Percentiles rank a stretch among this genome's conserved stretches.
These are phyloP conservation scores for Shiraia bambusicola DNA, from an alignment of 2,329 filamentous ascomycete species.

Conservation along the genomic window DNA sequence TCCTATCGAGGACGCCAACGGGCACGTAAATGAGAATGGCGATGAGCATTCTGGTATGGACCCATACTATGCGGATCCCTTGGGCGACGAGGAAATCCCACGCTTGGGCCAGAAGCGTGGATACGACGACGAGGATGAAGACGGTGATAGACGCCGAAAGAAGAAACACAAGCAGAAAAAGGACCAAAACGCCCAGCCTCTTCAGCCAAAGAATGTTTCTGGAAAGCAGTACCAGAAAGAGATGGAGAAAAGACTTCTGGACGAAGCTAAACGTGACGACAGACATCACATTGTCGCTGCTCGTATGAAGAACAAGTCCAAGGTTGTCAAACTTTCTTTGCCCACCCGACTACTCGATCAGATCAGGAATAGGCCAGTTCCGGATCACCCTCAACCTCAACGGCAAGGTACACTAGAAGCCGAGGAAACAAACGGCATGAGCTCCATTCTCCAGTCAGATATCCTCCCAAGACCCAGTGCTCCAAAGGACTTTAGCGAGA, in stretches of 20 bases:
- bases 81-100: slow-evolving; percentile 30
- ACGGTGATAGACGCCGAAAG: slow-evolving; percentile 16
- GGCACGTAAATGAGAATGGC: slow-evolving; percentile 28
- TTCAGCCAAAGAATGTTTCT: slow-evolving; percentile 45
- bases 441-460: slow-evolving; percentile 43
- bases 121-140: slow-evolving; percentile 32
- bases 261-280: slow-evolving; percentile 47
- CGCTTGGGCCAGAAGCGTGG: slow-evolving; percentile 36
- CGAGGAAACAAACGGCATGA: slow-evolving; percentile 21
- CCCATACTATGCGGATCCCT: slow-evolving; percentile 28
- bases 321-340: slow-evolving; percentile 46
- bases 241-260: slow-evolving; percentile 47
- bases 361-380: slow-evolving; percentile 35
- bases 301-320: slow-evolving; percentile 48
- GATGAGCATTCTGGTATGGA: slow-evolving; percentile 16
- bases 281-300: slow-evolving; percentile 51
- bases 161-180: slow-evolving; percentile 39
- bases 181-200: slow-evolving; percentile 37
- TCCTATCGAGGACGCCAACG: slow-evolving; percentile 31
- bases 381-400: slow-evolving; percentile 20
- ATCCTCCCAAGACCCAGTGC: slow-evolving; percentile 23
- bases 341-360: slow-evolving; percentile 40
- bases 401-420: slow-evolving; percentile 23
- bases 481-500: slow-evolving; percentile 17
- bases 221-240: slow-evolving; percentile 52